Conservation (phyloP, 306 rosid genomes). For the Spatholobus suberectus region DNA sequence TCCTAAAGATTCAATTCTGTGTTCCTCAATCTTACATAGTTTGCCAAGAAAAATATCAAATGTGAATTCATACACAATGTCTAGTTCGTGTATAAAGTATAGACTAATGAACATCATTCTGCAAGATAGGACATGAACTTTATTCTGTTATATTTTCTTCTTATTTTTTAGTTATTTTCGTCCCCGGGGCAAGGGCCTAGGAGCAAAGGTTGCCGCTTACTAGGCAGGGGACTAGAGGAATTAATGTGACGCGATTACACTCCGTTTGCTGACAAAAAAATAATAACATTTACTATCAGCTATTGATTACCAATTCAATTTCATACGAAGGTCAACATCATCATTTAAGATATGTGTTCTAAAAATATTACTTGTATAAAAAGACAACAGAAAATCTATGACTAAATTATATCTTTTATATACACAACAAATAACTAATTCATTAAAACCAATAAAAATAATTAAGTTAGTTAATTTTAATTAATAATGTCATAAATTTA, state of each 20-base stretch:
- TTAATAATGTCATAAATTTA: too few relatives aligned
- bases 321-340: slow-evolving; percentile 17
- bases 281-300: slow-evolving; percentile 6
- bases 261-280: background rate
- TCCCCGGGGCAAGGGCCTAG: background rate
- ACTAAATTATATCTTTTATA: background rate
- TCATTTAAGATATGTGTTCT: slow-evolving; percentile 3
- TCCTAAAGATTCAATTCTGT: background rate
- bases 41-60: background rate
- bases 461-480: too few relatives aligned
- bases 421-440: too few relatives aligned
- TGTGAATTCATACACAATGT: background rate
- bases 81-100: background rate
- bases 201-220: background rate
- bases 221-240: slow-evolving; percentile 6
- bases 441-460: too few relatives aligned
- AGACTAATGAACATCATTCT: background rate
- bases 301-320: background rate
- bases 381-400: background rate
- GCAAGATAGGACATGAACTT: background rate
- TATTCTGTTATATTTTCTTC: background rate
- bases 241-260: background rate
- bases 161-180: background rate
- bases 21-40: background rate
- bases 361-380: background rate